A percentile compares a stretch with the other conserved stretches of the same genome.
These are phyloP conservation scores for Leonotis leonurus DNA, from an alignment of 257 asterid species.

Conservation along the genomic window DNA sequence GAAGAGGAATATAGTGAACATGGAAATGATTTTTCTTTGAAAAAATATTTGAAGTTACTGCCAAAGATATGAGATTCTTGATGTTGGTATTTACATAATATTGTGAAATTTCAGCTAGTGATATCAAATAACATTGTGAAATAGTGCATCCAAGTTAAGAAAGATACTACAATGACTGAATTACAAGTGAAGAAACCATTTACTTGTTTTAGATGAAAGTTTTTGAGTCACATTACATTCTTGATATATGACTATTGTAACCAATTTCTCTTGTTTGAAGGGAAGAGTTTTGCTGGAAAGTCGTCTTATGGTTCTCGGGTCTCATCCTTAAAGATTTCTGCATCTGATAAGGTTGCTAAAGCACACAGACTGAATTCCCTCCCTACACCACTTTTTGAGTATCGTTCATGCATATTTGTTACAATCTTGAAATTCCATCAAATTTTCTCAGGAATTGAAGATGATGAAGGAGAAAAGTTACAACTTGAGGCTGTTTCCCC, in stretches of 20 bases:
- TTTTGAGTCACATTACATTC: slow-evolving; percentile 3
- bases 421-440: not conserved
- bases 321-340: slow-evolving; percentile 32
- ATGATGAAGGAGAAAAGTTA: slow-evolving; percentile 20
- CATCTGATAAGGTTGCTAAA: slow-evolving; percentile 44
- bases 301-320: slow-evolving; percentile 33
- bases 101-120: not conserved
- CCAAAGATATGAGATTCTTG: not conserved
- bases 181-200: not conserved
- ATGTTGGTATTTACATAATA: not conserved
- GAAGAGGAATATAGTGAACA: not conserved
- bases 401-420: not conserved
- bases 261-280: slow-evolving; percentile 36
- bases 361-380: not conserved
- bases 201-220: not conserved
- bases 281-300: slow-evolving; percentile 54
- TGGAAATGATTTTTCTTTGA: not conserved
- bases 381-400: not conserved
- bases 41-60: not conserved
- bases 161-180: no score
- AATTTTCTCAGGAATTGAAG: slow-evolving; percentile 29
- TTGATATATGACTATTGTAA: not conserved
- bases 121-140: not conserved
- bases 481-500: slow-evolving; percentile 18
- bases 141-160: slow-evolving; percentile 2